Conservation (phyloP, 2,329 filamentous ascomycete species). For the Aspergillus pseudoviridinutans region DNA sequence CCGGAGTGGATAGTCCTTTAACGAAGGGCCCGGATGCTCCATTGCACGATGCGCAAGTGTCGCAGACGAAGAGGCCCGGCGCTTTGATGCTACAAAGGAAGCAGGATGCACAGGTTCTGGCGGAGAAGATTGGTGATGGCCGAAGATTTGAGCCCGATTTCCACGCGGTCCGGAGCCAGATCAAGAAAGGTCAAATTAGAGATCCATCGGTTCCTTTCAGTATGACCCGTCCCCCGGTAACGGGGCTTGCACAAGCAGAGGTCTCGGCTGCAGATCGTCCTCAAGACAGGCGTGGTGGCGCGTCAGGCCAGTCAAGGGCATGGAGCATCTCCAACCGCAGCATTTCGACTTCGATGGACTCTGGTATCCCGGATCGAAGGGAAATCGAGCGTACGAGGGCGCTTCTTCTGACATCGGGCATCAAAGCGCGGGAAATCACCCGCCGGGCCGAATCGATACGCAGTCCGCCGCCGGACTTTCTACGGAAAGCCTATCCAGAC, state of each 20-base stretch:
- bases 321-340: slow-evolving; percentile 57
- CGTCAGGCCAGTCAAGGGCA: slow-evolving; percentile 44
- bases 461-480: slow-evolving; percentile 33
- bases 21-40: slow-evolving; percentile 9
- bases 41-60: slow-evolving; percentile 9
- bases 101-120: slow-evolving; percentile 2
- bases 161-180: slow-evolving; percentile 18
- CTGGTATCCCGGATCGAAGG: slow-evolving; percentile 53
- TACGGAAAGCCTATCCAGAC: slow-evolving; percentile 26
- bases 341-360: slow-evolving; percentile 34
- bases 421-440: slow-evolving; percentile 80
- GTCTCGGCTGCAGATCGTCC: slow-evolving; percentile 23
- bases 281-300: slow-evolving; percentile 31
- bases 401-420: slow-evolving; percentile 76
- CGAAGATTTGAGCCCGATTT: slow-evolving; percentile 30
- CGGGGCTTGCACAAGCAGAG: slow-evolving; percentile 42
- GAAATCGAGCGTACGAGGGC: slow-evolving; percentile 77
- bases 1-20: slow-evolving; percentile 13
- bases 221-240: slow-evolving; percentile 40
- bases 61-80: slow-evolving; percentile 6
- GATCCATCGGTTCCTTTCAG: slow-evolving; percentile 27
- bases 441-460: slow-evolving; percentile 56
- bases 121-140: slow-evolving; percentile 16
- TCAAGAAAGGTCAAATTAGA: slow-evolving; percentile 22
- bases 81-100: slow-evolving; percentile 11